Evolutionary conservation across 345 rosid genomes (phyloP), one percentile per base, ranked within the genome.

Genomic region (Euphorbia pulcherrima): DNA sequence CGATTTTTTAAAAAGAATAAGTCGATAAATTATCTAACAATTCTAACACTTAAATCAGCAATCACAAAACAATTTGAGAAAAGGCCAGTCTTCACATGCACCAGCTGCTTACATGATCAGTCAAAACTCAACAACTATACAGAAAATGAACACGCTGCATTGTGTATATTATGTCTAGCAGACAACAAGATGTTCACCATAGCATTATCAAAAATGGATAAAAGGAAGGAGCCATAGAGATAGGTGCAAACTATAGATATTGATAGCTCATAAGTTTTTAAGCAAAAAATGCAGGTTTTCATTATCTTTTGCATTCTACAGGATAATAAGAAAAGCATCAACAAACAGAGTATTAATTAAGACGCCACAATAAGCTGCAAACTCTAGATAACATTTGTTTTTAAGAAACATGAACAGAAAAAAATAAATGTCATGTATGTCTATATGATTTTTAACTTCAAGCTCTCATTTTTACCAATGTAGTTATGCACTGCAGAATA

Each of bases 401-500:
- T 21, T 66, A 13, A 39, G n/a, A n/a, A 54, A 21, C 26, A 35
- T 65, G 48, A 6, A 8, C 30, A 46, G 55, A 6, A 48, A 13
- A 7, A n/a, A n/a, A n/a, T n/a, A n/a, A n/a, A n/a, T n/a, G n/a
- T n/a, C n/a, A n/a, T n/a, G n/a, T n/a, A n/a, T 35, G 2, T 26
- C 23, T 23, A 66, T 35, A 53, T 53, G 21, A 29, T 66, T 66
- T 66, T 52, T 50, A n/a, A 52, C 20, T 5, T 58, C 40, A 53
- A 23, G 17, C 69, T 8, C 9, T 59, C 18, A 66, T 66, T 62
- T n/a, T n/a, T n/a, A n/a, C n/a, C n/a, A n/a, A n/a, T n/a, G n/a
- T n/a, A n/a, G n/a, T n/a, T n/a, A n/a, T n/a, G n/a, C n/a, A n/a
- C n/a, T n/a, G n/a, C n/a, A n/a, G n/a, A n/a, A n/a, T n/a, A 28